Conservation (phyloP, 441 rosid genomes). For the Populus hybrid region DNA sequence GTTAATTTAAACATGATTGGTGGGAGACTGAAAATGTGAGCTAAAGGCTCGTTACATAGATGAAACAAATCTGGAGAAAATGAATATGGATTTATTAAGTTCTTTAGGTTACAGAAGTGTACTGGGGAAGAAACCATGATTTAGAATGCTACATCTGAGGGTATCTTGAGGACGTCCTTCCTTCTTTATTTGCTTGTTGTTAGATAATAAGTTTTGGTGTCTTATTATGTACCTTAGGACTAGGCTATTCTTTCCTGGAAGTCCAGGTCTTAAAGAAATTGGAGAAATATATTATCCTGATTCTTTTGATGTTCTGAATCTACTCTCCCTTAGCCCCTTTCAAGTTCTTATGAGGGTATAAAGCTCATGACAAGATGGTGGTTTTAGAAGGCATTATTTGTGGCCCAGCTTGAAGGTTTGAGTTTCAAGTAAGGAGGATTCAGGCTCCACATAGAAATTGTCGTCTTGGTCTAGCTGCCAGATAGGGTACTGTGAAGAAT, state of each 20-base stretch:
- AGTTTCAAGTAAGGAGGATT: background rate
- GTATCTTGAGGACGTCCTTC: background rate
- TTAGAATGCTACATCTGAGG: background rate
- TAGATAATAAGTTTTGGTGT: background rate
- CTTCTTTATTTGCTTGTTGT: background rate
- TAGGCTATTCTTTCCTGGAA: background rate
- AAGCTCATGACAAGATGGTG: background rate
- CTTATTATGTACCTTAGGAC: background rate
- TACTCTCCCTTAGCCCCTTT: background rate
- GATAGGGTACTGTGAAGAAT: background rate
- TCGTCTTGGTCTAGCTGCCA: background rate
- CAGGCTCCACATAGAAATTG: background rate
- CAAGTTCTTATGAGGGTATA: background rate
- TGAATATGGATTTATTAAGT: background rate
- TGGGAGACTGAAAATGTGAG: background rate
- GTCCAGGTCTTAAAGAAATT: background rate
- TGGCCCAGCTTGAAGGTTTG: background rate
- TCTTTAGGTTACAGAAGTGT: background rate
- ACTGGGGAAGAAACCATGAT: background rate
- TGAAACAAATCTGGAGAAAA: background rate
- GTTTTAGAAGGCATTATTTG: background rate
- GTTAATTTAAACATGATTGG: background rate
- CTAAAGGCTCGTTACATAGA: background rate
- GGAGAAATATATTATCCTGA: background rate
- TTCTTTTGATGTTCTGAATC: background rate